Evolutionary conservation across 768 basidiomycete genomes (phyloP), one percentile per base, ranked within the genome.

Genomic region (Suillus occidentalis): DNA sequence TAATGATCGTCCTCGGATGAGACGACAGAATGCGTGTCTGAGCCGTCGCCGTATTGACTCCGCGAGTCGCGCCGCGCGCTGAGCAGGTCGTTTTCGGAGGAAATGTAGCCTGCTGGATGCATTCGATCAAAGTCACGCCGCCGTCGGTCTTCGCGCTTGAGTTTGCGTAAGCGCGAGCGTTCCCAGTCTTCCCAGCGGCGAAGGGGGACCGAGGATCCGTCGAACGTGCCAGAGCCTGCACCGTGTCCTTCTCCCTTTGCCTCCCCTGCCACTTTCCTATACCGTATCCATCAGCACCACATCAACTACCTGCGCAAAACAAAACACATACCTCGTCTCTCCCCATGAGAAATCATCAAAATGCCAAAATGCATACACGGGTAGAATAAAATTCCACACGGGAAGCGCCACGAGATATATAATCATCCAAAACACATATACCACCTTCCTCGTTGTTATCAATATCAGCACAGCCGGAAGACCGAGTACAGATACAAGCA

Each of bases 101-200:
- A 74, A 60, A 83, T 77, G 72, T 88, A 90, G 47, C 92, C 91
- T 18, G 84, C 80, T 37, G 90, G 89, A 74, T 92, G 88, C 40
- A 82, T 76, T 52, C 92, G 86, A 72, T 95, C 95, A 69, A 97
- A 85, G 8, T 98, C 95, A 71, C 82, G 83, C 64, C 90, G 80
- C 64, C 94, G 82, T 68, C 89, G 84, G 70, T 95, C 93, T 72
- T 97, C 96, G 2, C 97, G 88, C 66, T 86, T 88, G 39, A 97
- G 67, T 78, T 98, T 99, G 60, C 97, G 90, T 56, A 99, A 82
- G 52, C 97, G 85, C 31, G 95, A 97, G 28, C 95, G 87, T 73
- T 99, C 97, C 97, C 97, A 99, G 71, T 99, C 97, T 78, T 99
- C 97, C 97, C 97, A 99, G 59, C 97, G 85, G n/a, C 97, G 87